Evolutionary conservation across 148 eudicot species (phyloP), one percentile per base, ranked within the genome.

Genomic region (Salicornia ramosissima): DNA sequence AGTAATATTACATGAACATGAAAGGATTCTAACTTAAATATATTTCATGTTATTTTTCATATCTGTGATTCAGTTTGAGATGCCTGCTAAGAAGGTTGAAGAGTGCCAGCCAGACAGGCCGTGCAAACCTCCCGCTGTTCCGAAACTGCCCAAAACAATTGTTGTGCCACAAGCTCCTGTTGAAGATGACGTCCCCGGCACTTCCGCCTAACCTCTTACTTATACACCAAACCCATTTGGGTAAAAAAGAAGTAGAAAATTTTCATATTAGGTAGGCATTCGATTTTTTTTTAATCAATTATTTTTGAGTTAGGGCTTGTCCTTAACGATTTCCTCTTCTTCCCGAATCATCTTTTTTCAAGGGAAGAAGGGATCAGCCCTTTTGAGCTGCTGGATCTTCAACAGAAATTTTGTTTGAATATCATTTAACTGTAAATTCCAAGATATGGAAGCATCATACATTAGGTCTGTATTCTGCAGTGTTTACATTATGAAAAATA

Each of bases 41-140:
- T 30, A 39, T 19, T 49, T 55, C 22, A 24, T 21, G 21, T 26
- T 6, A 11, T 61, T 50, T 39, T 6, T 40, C 59, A 24, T 15
- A 40, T 56, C 6, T 58, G 33, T 71, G 45, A 36, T 82, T 83
- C 95, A 90, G 98, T 92, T 88, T 84, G 92, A 92, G 39, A 73
- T 88, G 76, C 89, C 96, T n/a, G 63, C 78, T 31, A 81, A 90
- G 76, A 71, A 66, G 71, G 90, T 90, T 12, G 80, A 84, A 50
- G 77, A 88, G 78, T 82, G 88, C 76, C 96, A 90, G 57, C 85
- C 98, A 61, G 86, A 83, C 75, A 80, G 96, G 76, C 90, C 96
- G 73, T 46, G 72, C 16, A 74, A 72, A 67, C 88, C 89, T 15
- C 87, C 86, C 12, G 40, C 82, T 1, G 61, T 22, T 59, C 74